Evolutionary conservation across 805 yeast species (phyloP).

Genomic region (Tetrapisispora pingtungensis): DNA sequence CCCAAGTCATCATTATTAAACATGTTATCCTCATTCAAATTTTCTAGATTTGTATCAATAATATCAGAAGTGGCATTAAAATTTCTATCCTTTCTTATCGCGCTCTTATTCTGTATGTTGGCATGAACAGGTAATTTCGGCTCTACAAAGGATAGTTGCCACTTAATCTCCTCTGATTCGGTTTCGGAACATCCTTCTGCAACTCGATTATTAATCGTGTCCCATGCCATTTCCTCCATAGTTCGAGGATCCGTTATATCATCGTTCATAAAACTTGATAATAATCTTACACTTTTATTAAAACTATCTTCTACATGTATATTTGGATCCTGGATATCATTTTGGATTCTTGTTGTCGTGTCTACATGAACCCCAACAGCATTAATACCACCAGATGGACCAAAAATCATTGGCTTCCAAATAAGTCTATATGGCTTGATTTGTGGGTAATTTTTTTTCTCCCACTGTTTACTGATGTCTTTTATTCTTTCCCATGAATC

Average conservation of each 20-base stretch:
- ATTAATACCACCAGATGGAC: slow-evolving; percentile 79
- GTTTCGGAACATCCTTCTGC: slow-evolving; percentile 2
- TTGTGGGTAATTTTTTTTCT: slow-evolving; percentile 39
- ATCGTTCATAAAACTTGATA: slow-evolving; percentile 53
- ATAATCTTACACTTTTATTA: slow-evolving; percentile 41
- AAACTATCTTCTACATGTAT: slow-evolving; percentile 24
- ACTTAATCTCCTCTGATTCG: neutral
- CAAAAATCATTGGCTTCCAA: slow-evolving; percentile 79
- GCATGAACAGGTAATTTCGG: slow-evolving; percentile 6
- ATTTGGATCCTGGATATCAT: slow-evolving; percentile 6
- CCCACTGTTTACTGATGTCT: slow-evolving; percentile 41
- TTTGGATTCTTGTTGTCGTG: slow-evolving; percentile 15
- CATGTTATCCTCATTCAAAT: too few species aligned
- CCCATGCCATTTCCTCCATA: slow-evolving; percentile 46
- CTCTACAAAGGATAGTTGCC: slow-evolving; percentile 4
- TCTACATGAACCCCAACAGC: slow-evolving; percentile 30
- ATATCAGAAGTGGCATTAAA: slow-evolving; percentile 11
- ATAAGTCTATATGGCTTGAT: slow-evolving; percentile 46
- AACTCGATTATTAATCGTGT: slow-evolving; percentile 7
- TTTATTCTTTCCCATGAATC: slow-evolving; percentile 31
- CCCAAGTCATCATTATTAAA: too few species aligned
- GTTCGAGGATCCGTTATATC: slow-evolving; percentile 56
- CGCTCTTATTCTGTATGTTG: neutral
- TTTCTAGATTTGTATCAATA: neutral
- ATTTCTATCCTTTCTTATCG: neutral